These are phyloP conservation scores for Symbiodinium pilosum DNA, from an alignment of 73 alveolate species.

Conservation along the genomic window DNA sequence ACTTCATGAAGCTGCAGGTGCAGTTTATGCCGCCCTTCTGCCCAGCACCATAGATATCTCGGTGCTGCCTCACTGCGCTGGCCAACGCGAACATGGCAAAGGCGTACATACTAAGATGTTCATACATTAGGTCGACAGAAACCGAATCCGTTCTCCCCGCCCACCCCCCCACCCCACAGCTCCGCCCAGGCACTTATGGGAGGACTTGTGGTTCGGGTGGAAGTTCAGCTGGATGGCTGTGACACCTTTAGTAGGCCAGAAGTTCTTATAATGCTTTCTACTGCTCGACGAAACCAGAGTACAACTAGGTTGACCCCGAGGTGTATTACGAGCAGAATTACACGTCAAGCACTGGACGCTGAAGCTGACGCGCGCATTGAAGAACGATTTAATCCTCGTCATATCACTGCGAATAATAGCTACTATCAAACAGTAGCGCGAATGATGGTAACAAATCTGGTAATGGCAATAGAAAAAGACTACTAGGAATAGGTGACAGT, in stretches of 20 bases:
- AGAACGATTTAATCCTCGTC: background rate
- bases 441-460: no score
- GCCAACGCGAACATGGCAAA: no score
- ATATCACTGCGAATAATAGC: no score
- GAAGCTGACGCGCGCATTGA: background rate
- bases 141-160: background rate
- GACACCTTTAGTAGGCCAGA: slow-evolving; percentile 25
- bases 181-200: slow-evolving; percentile 33
- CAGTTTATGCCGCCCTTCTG: slow-evolving; percentile 94
- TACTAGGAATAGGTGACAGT: no score
- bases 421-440: no score
- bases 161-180: no score
- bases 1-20: slow-evolving; percentile 92
- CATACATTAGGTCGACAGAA: background rate
- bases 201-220: slow-evolving; percentile 87
- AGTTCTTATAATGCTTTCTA: no score
- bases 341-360: background rate
- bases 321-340: no score
- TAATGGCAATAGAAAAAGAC: no score
- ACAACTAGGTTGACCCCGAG: no score
- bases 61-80: slow-evolving; percentile 24
- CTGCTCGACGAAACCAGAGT: no score
- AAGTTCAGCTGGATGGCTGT: slow-evolving; percentile 79
- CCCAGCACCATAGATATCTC: slow-evolving; percentile 92
- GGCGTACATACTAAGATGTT: no score